Evolutionary conservation across 208 protist species (phyloP).

Genomic region (Wallacemonas sp.): DNA sequence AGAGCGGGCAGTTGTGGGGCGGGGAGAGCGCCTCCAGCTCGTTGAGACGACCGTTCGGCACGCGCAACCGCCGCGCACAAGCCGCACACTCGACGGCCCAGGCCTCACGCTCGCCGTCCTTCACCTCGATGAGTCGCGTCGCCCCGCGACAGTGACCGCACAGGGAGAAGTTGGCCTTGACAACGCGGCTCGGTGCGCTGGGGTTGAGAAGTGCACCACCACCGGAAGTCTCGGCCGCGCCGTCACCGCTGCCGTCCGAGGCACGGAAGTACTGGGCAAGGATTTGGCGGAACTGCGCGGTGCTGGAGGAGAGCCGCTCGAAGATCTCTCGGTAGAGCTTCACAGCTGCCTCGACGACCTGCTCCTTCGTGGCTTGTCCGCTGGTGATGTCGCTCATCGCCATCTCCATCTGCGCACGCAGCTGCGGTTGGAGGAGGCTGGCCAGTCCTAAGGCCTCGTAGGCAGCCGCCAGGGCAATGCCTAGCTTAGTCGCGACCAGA

Average conservation of each 20-base stretch:
- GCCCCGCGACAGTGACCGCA: slow-evolving; percentile 48
- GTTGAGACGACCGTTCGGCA: slow-evolving; percentile 61
- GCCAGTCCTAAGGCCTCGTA: slow-evolving; percentile 95
- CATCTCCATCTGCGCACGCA: slow-evolving; percentile 93
- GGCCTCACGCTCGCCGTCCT: slow-evolving; percentile 30
- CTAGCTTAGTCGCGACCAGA: slow-evolving; percentile 93
- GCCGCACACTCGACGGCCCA: slow-evolving; percentile 46
- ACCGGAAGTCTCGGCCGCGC: not conserved
- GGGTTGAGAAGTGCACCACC: not conserved
- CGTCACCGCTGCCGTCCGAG: not conserved
- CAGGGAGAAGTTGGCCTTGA: slow-evolving; percentile 17
- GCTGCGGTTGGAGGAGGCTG: slow-evolving; percentile 87
- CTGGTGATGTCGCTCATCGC: slow-evolving; percentile 87
- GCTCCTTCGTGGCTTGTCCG: slow-evolving; percentile 70
- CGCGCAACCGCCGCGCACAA: slow-evolving; percentile 44
- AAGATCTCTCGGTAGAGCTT: slow-evolving; percentile 82
- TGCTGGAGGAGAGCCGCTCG: slow-evolving; percentile 40
- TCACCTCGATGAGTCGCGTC: slow-evolving; percentile 63
- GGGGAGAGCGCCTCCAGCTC: slow-evolving; percentile 30
- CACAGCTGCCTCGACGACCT: slow-evolving; percentile 79
- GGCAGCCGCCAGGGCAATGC: slow-evolving; percentile 93
- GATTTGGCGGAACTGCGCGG: slow-evolving; percentile 45
- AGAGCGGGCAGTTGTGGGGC: slow-evolving; percentile 53
- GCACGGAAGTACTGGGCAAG: slow-evolving; percentile 42
- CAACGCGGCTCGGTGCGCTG: slow-evolving; percentile 19